Percentiles rank a stretch among this genome's conserved stretches.
These are phyloP conservation scores for Talaromyces wortmannii DNA, from an alignment of 495 filamentous ascomycete genomes.

Conservation along the genomic window DNA sequence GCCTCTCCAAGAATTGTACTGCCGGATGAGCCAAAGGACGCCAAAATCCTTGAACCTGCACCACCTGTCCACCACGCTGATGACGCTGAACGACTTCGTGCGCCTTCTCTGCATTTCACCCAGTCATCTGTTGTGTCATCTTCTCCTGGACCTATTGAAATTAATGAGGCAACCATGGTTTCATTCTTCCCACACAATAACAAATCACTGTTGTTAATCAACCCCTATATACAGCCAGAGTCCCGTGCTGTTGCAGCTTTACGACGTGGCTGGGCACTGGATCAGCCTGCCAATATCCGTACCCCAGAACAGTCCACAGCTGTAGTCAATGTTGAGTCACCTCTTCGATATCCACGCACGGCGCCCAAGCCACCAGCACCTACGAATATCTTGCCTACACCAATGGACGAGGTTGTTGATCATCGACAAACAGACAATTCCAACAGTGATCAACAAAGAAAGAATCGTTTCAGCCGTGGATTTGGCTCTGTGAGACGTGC, in stretches of 20 bases:
- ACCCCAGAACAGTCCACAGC: slow-evolving; percentile 34
- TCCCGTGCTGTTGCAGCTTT: slow-evolving; percentile 14
- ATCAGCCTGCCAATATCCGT: slow-evolving; percentile 9
- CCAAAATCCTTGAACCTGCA: background rate
- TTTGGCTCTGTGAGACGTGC: slow-evolving; percentile 52
- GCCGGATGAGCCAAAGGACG: slow-evolving; percentile 8
- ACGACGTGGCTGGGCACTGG: slow-evolving; percentile 12
- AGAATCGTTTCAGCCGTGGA: slow-evolving; percentile 30
- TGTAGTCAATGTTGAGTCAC: slow-evolving; percentile 53
- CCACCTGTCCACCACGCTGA: slow-evolving; percentile 7
- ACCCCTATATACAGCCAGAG: slow-evolving; percentile 48
- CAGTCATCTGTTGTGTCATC: slow-evolving; percentile 42
- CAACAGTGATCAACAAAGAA: slow-evolving; percentile 31
- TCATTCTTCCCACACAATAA: slow-evolving; percentile 85
- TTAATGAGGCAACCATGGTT: slow-evolving; percentile 72
- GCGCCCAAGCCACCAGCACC: slow-evolving; percentile 64
- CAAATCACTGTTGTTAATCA: slow-evolving; percentile 68
- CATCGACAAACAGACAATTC: slow-evolving; percentile 39
- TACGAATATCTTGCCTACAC: slow-evolving; percentile 71
- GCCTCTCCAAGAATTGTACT: slow-evolving; percentile 7
- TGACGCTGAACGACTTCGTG: slow-evolving; percentile 28
- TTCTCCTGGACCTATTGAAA: slow-evolving; percentile 44
- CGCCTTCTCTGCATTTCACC: slow-evolving; percentile 39
- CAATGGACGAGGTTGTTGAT: slow-evolving; percentile 44
- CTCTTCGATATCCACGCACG: slow-evolving; percentile 67